These are phyloP conservation scores for Quercus ilex DNA, from an alignment of 306 rosid genomes.

Conservation along the genomic window DNA sequence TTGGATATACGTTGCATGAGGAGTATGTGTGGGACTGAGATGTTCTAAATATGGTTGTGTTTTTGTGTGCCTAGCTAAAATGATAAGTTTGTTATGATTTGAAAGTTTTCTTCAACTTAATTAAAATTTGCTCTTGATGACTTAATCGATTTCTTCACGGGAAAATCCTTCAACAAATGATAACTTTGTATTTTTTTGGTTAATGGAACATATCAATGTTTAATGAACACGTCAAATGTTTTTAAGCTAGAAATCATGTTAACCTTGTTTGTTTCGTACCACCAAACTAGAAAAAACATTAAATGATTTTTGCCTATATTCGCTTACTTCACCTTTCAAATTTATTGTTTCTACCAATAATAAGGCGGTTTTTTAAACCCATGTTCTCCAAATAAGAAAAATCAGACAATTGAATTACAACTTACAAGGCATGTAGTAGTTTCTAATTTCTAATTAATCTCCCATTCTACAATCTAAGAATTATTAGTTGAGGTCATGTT, in stretches of 20 bases:
- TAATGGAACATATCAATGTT: not conserved
- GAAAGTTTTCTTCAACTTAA: not conserved
- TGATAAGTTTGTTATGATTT: not conserved
- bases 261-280: too few relatives aligned
- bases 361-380: too few relatives aligned
- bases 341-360: too few relatives aligned
- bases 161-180: not conserved
- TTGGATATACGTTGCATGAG: conserved; percentile 42
- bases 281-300: too few relatives aligned
- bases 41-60: not conserved
- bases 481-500: too few relatives aligned
- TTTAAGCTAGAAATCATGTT: not conserved
- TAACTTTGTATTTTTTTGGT: not conserved
- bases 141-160: not conserved
- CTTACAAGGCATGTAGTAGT: too few relatives aligned
- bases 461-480: too few relatives aligned
- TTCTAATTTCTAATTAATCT: too few relatives aligned
- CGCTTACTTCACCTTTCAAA: too few relatives aligned
- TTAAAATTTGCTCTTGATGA: not conserved
- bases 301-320: too few relatives aligned
- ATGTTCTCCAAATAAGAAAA: too few relatives aligned
- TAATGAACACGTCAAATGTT: not conserved
- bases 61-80: not conserved
- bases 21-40: conserved; percentile 20
- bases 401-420: too few relatives aligned